Evolutionary conservation across 2,329 filamentous ascomycete genomes (phyloP), one percentile per base, ranked within the genome.

Genomic region (Penicillium fuscoglaucum): DNA sequence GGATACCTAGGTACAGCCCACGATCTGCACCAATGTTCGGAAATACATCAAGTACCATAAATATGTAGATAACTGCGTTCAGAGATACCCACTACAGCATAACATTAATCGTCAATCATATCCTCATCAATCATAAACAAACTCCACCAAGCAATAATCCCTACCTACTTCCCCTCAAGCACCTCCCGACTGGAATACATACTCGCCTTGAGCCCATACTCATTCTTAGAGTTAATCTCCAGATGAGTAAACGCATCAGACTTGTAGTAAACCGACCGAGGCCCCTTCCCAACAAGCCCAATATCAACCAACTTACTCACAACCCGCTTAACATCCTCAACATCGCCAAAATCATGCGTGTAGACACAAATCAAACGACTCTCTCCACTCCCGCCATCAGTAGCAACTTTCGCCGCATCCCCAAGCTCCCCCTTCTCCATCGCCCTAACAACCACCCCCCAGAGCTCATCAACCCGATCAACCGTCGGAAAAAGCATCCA

Each of bases 201-300:
- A 60, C 73, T 79, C 44, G 87, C 82, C 66, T 80, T 83, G 57
- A 91, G 74, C 1, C 82, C 82, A 80, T 84, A 90, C 1, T 80
- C 72, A 68, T 91, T 91, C 0, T 79, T 80, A 12, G 76, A 79
- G 17, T 79, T 79, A 56, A 91, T 84, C 4, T 84, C 84, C 29
- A 91, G 76, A 70, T 89, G 83, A 1, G 88, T 90, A 68, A 83
- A 90, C 0, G 84, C 86, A 78, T 91, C 88, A 66, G 83, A 84
- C 70, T 96, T 96, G 77, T 96, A 96, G 72, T 90, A 93, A 50
- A 95, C 86, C 1, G 80, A 76, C 46, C 76, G 49, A 63, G 74
- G 21, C 15, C 68, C 66, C 26, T 63, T 60, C 7, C 69, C 66
- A 17, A 88, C 79, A 39, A 95, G 75, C 8, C 82, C 85, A 58